phyloP scores from a whole-genome alignment of 2,329 filamentous ascomycete genomes.

The Simplicillium aogashimaense region DNA sequence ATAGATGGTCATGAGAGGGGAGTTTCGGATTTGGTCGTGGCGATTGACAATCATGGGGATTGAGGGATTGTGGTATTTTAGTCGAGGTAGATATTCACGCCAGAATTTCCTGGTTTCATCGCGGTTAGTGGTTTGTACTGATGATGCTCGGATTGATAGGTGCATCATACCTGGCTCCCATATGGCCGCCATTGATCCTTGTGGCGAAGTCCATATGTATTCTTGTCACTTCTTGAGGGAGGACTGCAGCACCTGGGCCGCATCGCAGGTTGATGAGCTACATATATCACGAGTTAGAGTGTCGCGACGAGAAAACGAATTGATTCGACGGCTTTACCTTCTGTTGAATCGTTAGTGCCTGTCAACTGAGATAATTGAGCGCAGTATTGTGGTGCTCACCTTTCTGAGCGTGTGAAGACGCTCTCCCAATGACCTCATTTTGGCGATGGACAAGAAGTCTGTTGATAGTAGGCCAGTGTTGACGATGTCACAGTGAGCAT shows the following conservation, averaged over 20 bases:
- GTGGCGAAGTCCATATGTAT: constrained; percentile 66
- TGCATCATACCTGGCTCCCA: constrained; percentile 56
- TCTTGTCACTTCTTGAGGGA: constrained; percentile 66
- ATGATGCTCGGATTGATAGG: constrained; percentile 6
- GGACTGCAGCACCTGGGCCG: constrained; percentile 72
- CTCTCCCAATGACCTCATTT: constrained; percentile 42
- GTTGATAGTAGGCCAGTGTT: constrained; percentile 4
- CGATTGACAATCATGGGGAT: constrained; percentile 76
- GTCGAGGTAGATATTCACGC: constrained; percentile 66
- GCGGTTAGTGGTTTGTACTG: constrained; percentile 12
- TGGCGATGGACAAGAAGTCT: constrained; percentile 9
- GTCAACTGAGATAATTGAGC: neutral
- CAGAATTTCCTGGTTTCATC: constrained; percentile 66
- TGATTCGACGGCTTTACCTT: constrained; percentile 31
- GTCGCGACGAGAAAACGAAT: constrained; percentile 7
- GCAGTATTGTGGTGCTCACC: constrained; percentile 27
- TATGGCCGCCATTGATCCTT: constrained; percentile 54
- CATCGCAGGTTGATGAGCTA: constrained; percentile 67
- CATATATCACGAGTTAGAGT: constrained; percentile 15
- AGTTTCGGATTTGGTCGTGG: constrained; percentile 41
- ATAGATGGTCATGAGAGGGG: constrained; percentile 57
- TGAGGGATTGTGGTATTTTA: constrained; percentile 91
- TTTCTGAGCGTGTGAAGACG: constrained; percentile 66
- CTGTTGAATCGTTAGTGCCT: constrained; percentile 19
- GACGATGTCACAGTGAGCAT: constrained; percentile 1